Evolutionary conservation across 2,329 filamentous ascomycete species (phyloP).

Genomic region (Penicillium sp.): DNA sequence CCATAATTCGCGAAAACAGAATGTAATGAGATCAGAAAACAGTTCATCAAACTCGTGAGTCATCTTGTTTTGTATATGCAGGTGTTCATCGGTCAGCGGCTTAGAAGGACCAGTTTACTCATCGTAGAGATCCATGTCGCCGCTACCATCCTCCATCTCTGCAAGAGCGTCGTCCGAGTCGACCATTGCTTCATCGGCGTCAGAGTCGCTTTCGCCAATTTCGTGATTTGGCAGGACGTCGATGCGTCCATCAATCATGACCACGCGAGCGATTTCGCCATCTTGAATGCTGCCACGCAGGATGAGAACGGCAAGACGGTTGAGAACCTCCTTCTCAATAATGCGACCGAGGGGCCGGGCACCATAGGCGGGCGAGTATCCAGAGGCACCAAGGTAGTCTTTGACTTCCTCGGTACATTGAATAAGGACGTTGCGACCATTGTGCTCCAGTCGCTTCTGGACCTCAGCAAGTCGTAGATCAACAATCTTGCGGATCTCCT

Average conservation of each 20-base stretch:
- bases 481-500: slow-evolving; percentile 92
- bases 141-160: slow-evolving; percentile 63
- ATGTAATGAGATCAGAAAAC: not conserved
- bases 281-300: slow-evolving; percentile 81
- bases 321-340: slow-evolving; percentile 97
- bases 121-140: slow-evolving; percentile 66
- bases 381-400: slow-evolving; percentile 86
- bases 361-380: slow-evolving; percentile 94
- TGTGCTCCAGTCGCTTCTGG: slow-evolving; percentile 83
- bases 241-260: slow-evolving; percentile 77
- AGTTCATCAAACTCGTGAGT: not conserved
- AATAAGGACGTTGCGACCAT: slow-evolving; percentile 83
- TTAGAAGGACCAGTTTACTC: slow-evolving; percentile 11
- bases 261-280: slow-evolving; percentile 78
- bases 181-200: slow-evolving; percentile 51
- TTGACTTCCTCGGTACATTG: slow-evolving; percentile 81
- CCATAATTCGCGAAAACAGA: not conserved
- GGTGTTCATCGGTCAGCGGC: not conserved
- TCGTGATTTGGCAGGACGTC: slow-evolving; percentile 82
- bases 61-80: not conserved
- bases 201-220: slow-evolving; percentile 60
- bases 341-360: slow-evolving; percentile 83
- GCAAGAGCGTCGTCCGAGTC: slow-evolving; percentile 75
- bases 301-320: slow-evolving; percentile 87
- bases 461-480: slow-evolving; percentile 86